Evolutionary conservation across 768 basidiomycete genomes (phyloP).

Genomic region (Tubosaeta sp.): DNA sequence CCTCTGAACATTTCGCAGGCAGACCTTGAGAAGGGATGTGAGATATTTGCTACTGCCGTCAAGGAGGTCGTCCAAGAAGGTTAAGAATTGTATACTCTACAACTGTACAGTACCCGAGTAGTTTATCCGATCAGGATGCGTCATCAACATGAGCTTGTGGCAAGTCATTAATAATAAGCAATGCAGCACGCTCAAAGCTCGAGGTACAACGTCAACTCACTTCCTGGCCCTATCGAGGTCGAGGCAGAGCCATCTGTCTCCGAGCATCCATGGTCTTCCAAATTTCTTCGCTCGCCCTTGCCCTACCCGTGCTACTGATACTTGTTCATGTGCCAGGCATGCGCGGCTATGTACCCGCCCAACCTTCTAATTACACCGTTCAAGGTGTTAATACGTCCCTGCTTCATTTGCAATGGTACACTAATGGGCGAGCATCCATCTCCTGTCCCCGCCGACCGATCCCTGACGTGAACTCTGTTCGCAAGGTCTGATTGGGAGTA

Average conservation of each 20-base stretch:
- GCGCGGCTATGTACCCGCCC: constrained; percentile 65
- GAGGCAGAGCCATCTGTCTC: constrained; percentile 2
- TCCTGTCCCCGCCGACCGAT: neutral
- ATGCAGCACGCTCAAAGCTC: constrained; percentile 5
- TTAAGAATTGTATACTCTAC: neutral
- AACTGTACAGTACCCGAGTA: no score
- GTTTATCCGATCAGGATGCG: constrained; percentile 3
- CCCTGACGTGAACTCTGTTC: constrained; percentile 9
- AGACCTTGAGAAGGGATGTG: constrained; percentile 67
- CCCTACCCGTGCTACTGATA: constrained; percentile 4
- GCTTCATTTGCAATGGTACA: constrained; percentile 59
- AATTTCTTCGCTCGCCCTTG: neutral
- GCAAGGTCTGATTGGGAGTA: constrained; percentile 47
- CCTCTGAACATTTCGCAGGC: constrained; percentile 74
- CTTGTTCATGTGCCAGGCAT: constrained; percentile 9
- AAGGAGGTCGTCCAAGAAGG: constrained; percentile 57
- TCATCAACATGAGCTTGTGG: neutral
- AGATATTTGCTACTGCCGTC: constrained; percentile 66
- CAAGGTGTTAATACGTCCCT: constrained; percentile 42
- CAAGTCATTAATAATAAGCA: neutral
- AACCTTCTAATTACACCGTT: constrained; percentile 61
- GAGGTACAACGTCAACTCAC: constrained; percentile 3
- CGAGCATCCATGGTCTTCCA: constrained; percentile 14
- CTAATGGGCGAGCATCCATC: constrained; percentile 38
- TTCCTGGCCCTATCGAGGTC: constrained; percentile 13